Base-by-base conservation (phyloP, 805 yeast genomes). In the Wickerhamiella domercqiae region DNA sequence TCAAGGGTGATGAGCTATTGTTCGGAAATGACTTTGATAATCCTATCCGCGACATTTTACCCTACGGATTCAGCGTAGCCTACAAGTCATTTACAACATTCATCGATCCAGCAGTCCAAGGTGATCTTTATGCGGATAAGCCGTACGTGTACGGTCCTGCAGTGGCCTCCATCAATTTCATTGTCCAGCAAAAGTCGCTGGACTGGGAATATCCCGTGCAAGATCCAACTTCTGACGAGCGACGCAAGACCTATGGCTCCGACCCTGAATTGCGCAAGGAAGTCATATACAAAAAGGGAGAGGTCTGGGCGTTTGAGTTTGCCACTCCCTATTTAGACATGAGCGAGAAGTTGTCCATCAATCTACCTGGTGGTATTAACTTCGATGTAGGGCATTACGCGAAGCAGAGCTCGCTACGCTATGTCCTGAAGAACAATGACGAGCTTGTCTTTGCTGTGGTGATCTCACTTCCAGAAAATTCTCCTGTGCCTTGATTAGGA, bases 21-120 rank as follows among this genome's bases (percentile, higher is more conserved):
- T 76, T 72, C 57, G 84, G 84, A 1, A 77, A 77, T 50, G 83
- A 77, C 48, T 73, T 74, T 50, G 70, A 66, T 7, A 51, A 60
- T n/a, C 75, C 80, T 0, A 66, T 77, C 22, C 57, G 65, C 22
- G 73, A 73, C 34, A 62, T 62, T 38, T 62, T 77, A 7, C 84
- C 84, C 2, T 61, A 61, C 51, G 72, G 73, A 3, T 60, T 63
- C 21, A 61, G 71, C 3, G 53, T 70, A 1, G 82, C 79, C 0
- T 59, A 72, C 45, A 63, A 64, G 41, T 55, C 74, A 24, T 76
- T 75, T 60, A 66, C 67, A 33, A 61, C 67, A 61, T 61, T 66
- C 43, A 67, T 77, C 33, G 78, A 73, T 51, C 75, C 76, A n/a
- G 70, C 77, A 17, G 71, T 75, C 7, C 68, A 64, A 22, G 79